These are phyloP conservation scores for Cyberlindnera mrakii DNA, from an alignment of 805 yeast genomes.

Conservation along the genomic window DNA sequence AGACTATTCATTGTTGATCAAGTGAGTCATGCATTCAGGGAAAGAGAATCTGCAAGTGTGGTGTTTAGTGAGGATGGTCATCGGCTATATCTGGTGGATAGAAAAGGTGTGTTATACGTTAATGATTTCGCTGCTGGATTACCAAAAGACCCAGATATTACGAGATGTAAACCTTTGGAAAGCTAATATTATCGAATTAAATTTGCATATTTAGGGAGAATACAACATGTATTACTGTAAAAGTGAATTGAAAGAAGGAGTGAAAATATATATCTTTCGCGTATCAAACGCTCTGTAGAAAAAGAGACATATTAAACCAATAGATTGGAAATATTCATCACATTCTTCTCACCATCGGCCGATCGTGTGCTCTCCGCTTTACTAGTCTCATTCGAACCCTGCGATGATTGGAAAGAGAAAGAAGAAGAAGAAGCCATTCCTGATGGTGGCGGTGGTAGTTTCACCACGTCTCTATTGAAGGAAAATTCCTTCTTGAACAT, in stretches of 20 bases:
- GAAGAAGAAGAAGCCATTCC: slow-evolving; percentile 10
- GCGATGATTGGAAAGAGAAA: too few species aligned
- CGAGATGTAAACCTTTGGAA: slow-evolving; percentile 45
- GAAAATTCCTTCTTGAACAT: slow-evolving; percentile 14
- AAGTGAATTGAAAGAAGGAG: neutral
- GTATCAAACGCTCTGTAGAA: neutral
- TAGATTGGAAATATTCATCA: slow-evolving; percentile 19
- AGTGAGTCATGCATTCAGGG: slow-evolving; percentile 68
- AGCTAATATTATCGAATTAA: neutral
- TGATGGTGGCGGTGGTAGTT: slow-evolving; percentile 17
- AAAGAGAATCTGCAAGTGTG: slow-evolving; percentile 72
- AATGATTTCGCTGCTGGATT: slow-evolving; percentile 87
- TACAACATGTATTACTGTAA: neutral
- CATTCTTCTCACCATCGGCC: slow-evolving; percentile 5
- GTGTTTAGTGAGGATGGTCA: slow-evolving; percentile 79
- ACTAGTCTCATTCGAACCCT: neutral
- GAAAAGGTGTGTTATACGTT: slow-evolving; percentile 73
- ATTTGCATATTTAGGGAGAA: too few species aligned
- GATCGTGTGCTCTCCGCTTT: neutral
- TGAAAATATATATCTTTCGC: neutral
- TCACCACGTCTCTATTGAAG: slow-evolving; percentile 7
- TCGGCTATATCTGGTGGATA: slow-evolving; percentile 65
- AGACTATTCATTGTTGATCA: slow-evolving; percentile 55
- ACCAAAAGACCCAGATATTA: slow-evolving; percentile 56
- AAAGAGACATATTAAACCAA: slow-evolving; percentile 5